Percentiles rank a stretch among this genome's conserved stretches.
phyloP scores from a whole-genome alignment of 2,329 filamentous ascomycete species.

The Cladosporium sp. region DNA sequence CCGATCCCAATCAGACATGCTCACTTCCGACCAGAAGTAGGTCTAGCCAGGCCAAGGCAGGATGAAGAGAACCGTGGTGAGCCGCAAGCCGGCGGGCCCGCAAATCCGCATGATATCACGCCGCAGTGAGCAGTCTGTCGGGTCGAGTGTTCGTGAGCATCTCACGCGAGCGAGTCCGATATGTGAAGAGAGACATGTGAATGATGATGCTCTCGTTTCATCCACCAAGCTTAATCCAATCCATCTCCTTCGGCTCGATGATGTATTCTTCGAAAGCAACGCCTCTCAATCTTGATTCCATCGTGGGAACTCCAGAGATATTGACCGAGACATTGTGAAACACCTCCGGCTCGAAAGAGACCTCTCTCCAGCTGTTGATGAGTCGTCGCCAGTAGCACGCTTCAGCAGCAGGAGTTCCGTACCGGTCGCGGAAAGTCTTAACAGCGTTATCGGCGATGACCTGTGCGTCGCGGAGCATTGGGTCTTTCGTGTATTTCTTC shows the following conservation, averaged over 20 bases:
- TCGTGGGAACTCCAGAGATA: conserved; percentile 10
- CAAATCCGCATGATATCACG: background rate
- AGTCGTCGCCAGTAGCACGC: conserved; percentile 36
- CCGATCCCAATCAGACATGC: background rate
- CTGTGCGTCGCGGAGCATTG: conserved; percentile 23
- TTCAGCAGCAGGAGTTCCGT: conserved; percentile 32
- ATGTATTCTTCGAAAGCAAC: conserved; percentile 27
- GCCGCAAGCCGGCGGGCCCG: conserved; percentile 20
- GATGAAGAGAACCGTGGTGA: conserved; percentile 23
- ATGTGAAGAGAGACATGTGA: background rate
- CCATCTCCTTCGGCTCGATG: conserved; percentile 2
- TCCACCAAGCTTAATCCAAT: background rate
- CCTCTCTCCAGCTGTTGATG: conserved; percentile 34
- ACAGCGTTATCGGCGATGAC: conserved; percentile 30
- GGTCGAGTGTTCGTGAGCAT: background rate
- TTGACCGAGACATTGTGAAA: conserved; percentile 4
- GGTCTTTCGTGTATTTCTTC: conserved; percentile 26
- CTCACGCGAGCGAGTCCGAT: background rate
- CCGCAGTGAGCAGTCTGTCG: background rate
- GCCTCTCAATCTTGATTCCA: conserved; percentile 20
- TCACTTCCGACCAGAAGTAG: conserved; percentile 17
- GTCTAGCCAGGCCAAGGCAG: conserved; percentile 20
- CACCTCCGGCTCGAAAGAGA: conserved; percentile 30
- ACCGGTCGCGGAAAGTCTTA: conserved; percentile 30
- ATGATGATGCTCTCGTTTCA: background rate